Evolutionary conservation across 257 asterid genomes (phyloP).

Genomic region (Salvia hispanica): DNA sequence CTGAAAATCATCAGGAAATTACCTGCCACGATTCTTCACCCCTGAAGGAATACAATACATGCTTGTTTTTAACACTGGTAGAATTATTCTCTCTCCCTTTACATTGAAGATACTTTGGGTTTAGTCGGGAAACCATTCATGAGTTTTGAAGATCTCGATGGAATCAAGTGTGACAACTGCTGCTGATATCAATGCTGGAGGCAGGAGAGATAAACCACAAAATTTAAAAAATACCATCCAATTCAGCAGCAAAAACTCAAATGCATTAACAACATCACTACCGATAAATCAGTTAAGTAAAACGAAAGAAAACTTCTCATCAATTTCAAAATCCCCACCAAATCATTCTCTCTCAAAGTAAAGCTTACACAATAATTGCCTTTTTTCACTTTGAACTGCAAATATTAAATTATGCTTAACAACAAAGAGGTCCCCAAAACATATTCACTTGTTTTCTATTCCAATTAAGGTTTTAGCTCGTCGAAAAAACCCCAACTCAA

Average conservation of each 20-base stretch:
- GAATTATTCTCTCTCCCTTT: slow-evolving; percentile 56
- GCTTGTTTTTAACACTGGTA: slow-evolving; percentile 73
- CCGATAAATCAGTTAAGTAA: background rate
- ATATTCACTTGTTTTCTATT: slow-evolving; percentile 4
- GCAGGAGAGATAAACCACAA: slow-evolving; percentile 1
- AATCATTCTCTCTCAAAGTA: background rate
- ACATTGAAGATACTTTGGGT: slow-evolving; percentile 62
- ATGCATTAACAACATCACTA: slow-evolving; percentile 12
- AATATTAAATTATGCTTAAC: background rate
- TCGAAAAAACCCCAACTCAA: background rate
- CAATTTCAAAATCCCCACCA: background rate
- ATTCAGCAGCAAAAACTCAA: slow-evolving; percentile 20
- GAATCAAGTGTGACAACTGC: slow-evolving; percentile 70
- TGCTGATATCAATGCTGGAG: slow-evolving; percentile 46
- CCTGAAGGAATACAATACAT: slow-evolving; percentile 55
- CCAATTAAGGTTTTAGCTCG: background rate
- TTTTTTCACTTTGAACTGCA: background rate
- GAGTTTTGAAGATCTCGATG: slow-evolving; percentile 60
- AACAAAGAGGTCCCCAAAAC: slow-evolving; percentile 9
- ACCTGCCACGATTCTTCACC: slow-evolving; percentile 98
- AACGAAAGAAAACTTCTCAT: background rate
- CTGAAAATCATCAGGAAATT: background rate
- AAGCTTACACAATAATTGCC: background rate
- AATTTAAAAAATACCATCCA: slow-evolving; percentile 7
- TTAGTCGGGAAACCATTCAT: slow-evolving; percentile 61